A percentile compares a stretch with the other conserved stretches of the same genome.
Evolutionary conservation across 2,329 filamentous ascomycete genomes (phyloP).

Genomic region (Tothia fuscella): DNA sequence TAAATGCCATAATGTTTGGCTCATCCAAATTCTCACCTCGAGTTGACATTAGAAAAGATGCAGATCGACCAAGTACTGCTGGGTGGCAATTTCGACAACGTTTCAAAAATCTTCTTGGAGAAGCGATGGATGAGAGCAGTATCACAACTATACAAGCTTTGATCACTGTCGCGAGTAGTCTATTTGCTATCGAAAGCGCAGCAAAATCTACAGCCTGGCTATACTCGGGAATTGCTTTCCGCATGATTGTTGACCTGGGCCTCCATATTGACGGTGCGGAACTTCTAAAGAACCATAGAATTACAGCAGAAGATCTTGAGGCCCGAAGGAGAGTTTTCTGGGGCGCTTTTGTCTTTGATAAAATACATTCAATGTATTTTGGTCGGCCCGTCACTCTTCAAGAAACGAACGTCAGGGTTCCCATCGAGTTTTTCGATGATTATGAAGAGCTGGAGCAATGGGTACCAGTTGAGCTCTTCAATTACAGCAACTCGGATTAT

Average conservation of each 20-base stretch:
- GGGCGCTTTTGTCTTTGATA: constrained; percentile 23
- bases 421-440: constrained; percentile 16
- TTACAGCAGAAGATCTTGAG: constrained; percentile 19
- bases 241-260: constrained; percentile 31
- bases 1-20: constrained; percentile 40
- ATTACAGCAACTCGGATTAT: constrained; percentile 1
- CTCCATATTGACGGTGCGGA: constrained; percentile 23
- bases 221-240: constrained; percentile 28
- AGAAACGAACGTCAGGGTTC: constrained; percentile 16
- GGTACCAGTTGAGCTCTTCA: constrained; percentile 4
- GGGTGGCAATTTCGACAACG: constrained; percentile 26
- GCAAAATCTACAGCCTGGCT: constrained; percentile 27
- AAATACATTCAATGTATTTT: constrained; percentile 21
- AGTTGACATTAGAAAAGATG: constrained; percentile 31
- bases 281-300: constrained; percentile 16
- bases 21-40: constrained; percentile 32
- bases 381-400: constrained; percentile 19
- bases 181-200: constrained; percentile 9
- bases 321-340: constrained; percentile 23
- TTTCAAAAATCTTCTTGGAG: constrained; percentile 32
- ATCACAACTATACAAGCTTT: constrained; percentile 41
- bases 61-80: constrained; percentile 31
- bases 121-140: constrained; percentile 32
- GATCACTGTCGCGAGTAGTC: constrained; percentile 9
- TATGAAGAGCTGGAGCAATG: constrained; percentile 14